Evolutionary conservation across 2,329 filamentous ascomycete species (phyloP), one percentile per base, ranked within the genome.

Genomic region (Trichoderma cornu-damae): DNA sequence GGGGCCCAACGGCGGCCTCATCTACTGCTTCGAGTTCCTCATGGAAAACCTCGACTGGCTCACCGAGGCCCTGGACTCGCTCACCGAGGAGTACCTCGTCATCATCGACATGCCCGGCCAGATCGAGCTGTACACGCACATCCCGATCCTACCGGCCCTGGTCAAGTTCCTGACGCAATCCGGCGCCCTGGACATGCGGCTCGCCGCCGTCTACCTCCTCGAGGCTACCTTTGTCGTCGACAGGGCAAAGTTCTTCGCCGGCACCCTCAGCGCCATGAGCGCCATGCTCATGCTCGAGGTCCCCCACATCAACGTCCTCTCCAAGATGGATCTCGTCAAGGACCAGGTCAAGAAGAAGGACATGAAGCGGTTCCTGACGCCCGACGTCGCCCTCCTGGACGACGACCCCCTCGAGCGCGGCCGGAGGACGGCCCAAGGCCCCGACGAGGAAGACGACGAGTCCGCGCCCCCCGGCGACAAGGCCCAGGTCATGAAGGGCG

Each of bases 231-330:
- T 97, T 70, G 88, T 97, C 66, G 84, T 96, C 61, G 94, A 99
- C 74, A 87, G 90, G 60, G 89, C 94, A 68, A 99, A 97, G 76
- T 99, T 96, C 79, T 97, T 99, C 73, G 87, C 94, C 0, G 94
- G 94, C 11, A 96, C 94, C 0, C 78, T 99, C 60, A 94, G 89
- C 69, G 94, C 94, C 63, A 97, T 99, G 94, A 95, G 89, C 67
- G 92, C 94, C 62, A 99, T 99, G 94, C 85, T 99, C 67, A 94
- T 97, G 90, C 83, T 99, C 61, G 94, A 97, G 74, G 85, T 97
- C 62, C 94, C 94, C 4, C 94, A 99, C 70, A 85, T 99, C 69
- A 99, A 99, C 70, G 88, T 99, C 60, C 77, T 99, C 57, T 95
- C 88, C 69, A 99, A 99, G 76, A 97, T 97, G 92, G 94, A 99